Evolutionary conservation across 352 stramenopile genomes (phyloP).

Genomic region (Blastocystis hominis): DNA sequence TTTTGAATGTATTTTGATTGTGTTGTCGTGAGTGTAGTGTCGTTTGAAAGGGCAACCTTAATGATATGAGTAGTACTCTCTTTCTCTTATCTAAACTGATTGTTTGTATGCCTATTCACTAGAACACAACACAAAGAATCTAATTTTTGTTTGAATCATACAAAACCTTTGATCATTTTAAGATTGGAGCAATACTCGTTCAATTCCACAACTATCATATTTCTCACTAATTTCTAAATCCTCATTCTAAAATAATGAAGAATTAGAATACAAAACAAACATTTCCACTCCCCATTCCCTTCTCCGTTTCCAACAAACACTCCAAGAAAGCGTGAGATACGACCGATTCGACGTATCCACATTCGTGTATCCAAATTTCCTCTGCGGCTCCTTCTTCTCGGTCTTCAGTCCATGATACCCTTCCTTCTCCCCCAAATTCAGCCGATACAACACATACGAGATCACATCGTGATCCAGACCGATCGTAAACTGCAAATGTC

Average conservation of each 20-base stretch:
- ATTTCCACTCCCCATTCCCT: background rate
- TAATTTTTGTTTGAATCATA: too few species aligned
- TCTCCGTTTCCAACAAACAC: background rate
- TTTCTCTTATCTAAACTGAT: too few species aligned
- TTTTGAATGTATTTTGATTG: too few species aligned
- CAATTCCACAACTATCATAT: background rate
- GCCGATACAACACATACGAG: constrained; percentile 29
- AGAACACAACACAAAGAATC: too few species aligned
- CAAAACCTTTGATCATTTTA: too few species aligned
- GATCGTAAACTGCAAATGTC: constrained; percentile 59
- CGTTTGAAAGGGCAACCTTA: too few species aligned
- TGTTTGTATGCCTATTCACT: too few species aligned
- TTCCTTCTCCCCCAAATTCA: background rate
- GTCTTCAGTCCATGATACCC: constrained; percentile 13
- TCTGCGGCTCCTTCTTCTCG: background rate
- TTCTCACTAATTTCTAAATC: background rate
- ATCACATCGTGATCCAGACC: constrained; percentile 54
- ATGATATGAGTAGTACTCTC: too few species aligned
- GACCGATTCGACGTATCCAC: background rate
- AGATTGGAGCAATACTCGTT: too few species aligned
- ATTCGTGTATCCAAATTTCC: constrained; percentile 1
- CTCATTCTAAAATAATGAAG: background rate
- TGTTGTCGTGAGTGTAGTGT: too few species aligned
- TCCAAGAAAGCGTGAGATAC: background rate
- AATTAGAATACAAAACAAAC: background rate